Percentiles rank a stretch among this genome's conserved stretches.
Evolutionary conservation across 176 grass and related monocot species (phyloP).

Genomic region (Triticum monococcum): DNA sequence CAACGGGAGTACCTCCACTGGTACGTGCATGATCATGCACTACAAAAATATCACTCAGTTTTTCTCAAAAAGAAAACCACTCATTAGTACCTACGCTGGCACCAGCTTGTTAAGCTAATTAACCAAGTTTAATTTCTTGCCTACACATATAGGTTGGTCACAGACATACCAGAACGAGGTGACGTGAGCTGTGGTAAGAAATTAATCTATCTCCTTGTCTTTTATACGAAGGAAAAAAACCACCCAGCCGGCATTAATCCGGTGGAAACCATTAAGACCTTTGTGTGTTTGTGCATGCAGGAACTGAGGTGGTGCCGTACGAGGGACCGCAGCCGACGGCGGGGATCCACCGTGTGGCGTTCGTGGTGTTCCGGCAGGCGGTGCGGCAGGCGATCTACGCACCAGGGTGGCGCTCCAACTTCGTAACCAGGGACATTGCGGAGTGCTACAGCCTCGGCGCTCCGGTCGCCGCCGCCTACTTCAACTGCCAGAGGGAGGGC

Average conservation of each 20-base stretch:
- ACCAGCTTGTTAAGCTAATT: not conserved
- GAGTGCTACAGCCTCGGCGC: conserved; percentile 49
- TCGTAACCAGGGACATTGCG: conserved; percentile 57
- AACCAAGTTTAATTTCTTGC: not conserved
- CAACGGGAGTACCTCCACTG: conserved; percentile 84
- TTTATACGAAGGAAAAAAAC: too few species aligned
- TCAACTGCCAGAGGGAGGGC: conserved; percentile 75
- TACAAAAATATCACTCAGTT: not conserved
- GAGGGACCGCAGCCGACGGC: conserved; percentile 45
- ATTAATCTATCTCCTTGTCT: not conserved
- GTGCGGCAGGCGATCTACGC: conserved; percentile 37
- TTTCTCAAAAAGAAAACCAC: too few species aligned
- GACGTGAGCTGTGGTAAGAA: conserved; percentile 53
- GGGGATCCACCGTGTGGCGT: conserved; percentile 67
- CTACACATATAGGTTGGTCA: conserved; percentile 57
- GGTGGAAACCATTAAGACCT: not conserved
- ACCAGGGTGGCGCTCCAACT: conserved; percentile 68
- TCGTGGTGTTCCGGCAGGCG: conserved; percentile 54
- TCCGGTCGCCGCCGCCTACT: conserved; percentile 49
- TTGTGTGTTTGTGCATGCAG: not conserved
- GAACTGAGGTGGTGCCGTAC: conserved; percentile 51
- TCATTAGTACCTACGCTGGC: too few species aligned
- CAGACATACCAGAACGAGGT: conserved; percentile 73
- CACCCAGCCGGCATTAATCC: not conserved
- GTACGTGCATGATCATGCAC: conserved; percentile 22